Percentiles rank a stretch among this genome's conserved stretches.
Evolutionary conservation across 2,329 filamentous ascomycete genomes (phyloP).

Genomic region (Rhynchosporium agropyri): DNA sequence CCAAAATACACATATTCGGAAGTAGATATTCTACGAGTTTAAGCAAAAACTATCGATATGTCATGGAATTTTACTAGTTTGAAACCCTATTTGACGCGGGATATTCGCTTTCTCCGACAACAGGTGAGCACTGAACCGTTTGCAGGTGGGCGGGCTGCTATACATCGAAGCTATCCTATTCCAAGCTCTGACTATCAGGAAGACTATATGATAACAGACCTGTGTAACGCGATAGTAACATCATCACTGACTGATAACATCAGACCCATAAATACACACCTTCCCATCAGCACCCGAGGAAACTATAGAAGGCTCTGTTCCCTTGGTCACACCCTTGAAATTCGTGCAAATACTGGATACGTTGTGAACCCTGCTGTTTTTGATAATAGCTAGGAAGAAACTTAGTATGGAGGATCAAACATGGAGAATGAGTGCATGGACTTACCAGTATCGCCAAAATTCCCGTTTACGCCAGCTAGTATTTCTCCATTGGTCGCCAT

Average conservation of each 20-base stretch:
- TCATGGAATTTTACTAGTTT: too few relatives aligned
- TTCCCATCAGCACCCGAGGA: conserved; percentile 45
- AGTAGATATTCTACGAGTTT: too few relatives aligned
- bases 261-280: conserved; percentile 39
- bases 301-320: conserved; percentile 45
- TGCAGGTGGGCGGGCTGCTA: neutral
- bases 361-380: conserved; percentile 43
- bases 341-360: conserved; percentile 30
- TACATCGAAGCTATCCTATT: conserved; percentile 17
- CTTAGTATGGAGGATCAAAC: conserved; percentile 25
- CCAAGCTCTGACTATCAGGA: neutral
- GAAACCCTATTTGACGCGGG: too few relatives aligned
- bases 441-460: conserved; percentile 50
- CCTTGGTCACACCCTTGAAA: conserved; percentile 45
- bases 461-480: conserved; percentile 39
- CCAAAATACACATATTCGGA: too few relatives aligned
- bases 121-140: too few relatives aligned
- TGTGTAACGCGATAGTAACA: neutral
- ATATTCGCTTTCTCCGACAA: too few relatives aligned
- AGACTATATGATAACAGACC: neutral
- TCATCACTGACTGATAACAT: conserved; percentile 20
- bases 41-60: too few relatives aligned
- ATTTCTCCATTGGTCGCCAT: conserved; percentile 45
- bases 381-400: conserved; percentile 43
- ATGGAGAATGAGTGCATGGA: neutral